Percentiles rank a stretch among this genome's conserved stretches.
phyloP scores from a whole-genome alignment of 139 green algal genomes.

The Mesotaenium endlicherianum region DNA sequence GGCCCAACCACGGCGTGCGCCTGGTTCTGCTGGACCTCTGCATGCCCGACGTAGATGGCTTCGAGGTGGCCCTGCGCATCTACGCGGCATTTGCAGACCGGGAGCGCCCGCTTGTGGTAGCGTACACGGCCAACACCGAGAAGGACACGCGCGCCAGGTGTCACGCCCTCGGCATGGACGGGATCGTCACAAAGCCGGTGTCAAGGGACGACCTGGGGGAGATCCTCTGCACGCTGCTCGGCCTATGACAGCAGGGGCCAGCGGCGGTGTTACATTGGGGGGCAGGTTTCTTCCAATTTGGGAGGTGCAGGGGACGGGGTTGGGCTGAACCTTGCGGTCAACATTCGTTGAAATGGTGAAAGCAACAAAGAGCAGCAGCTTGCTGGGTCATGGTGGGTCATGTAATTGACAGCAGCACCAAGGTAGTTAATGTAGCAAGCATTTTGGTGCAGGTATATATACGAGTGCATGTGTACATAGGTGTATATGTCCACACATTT shows the following conservation, averaged over 20 bases:
- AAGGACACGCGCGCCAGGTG: slow-evolving; percentile 16
- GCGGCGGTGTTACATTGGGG: too few relatives aligned
- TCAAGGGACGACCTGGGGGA: slow-evolving; percentile 3
- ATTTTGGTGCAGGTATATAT: too few relatives aligned
- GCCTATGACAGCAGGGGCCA: neutral
- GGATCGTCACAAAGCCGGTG: slow-evolving; percentile 41
- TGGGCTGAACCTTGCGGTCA: too few relatives aligned
- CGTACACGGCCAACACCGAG: slow-evolving; percentile 32
- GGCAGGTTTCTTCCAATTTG: too few relatives aligned
- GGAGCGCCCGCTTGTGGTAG: slow-evolving; percentile 20
- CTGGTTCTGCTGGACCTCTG: slow-evolving; percentile 36
- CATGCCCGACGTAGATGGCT: slow-evolving; percentile 37
- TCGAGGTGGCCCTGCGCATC: slow-evolving; percentile 29
- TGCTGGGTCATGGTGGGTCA: too few relatives aligned
- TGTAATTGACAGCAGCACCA: too few relatives aligned
- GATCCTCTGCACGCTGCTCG: neutral
- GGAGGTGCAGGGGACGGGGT: too few relatives aligned
- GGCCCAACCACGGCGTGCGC: neutral
- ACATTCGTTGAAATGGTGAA: too few relatives aligned
- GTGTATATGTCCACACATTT: too few relatives aligned
- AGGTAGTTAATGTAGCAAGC: too few relatives aligned
- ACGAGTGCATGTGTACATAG: too few relatives aligned
- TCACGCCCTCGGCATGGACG: slow-evolving; percentile 14
- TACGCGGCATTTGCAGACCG: neutral
- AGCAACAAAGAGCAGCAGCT: too few relatives aligned